A percentile compares a stretch with the other conserved stretches of the same genome.
phyloP scores from a whole-genome alignment of 306 rosid genomes.

The Mimosa bimucronata region DNA sequence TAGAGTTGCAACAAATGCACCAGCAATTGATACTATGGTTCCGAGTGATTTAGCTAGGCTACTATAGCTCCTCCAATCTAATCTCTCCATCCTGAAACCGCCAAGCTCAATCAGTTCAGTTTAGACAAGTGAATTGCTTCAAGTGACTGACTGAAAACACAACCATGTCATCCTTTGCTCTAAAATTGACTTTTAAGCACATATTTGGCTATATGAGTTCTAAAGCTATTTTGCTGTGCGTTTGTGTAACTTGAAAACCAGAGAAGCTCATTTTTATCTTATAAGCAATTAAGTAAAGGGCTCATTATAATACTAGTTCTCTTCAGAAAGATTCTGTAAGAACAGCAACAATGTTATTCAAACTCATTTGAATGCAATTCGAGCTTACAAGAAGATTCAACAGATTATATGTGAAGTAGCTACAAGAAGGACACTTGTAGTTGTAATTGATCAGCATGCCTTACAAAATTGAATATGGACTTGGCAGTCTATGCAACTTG shows the following conservation, averaged over 20 bases:
- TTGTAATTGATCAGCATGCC: not conserved
- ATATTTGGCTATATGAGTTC: not conserved
- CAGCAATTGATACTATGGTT: slow-evolving; percentile 68
- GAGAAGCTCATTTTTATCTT: not conserved
- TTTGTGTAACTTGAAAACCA: not conserved
- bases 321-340: not conserved
- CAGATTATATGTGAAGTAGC: not conserved
- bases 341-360: not conserved
- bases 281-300: not conserved
- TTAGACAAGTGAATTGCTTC: slow-evolving; percentile 5
- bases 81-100: slow-evolving; percentile 72
- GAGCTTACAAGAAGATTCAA: not conserved
- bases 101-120: slow-evolving; percentile 31
- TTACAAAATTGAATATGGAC: not conserved
- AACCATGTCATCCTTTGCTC: slow-evolving; percentile 12
- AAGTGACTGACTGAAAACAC: slow-evolving; percentile 17
- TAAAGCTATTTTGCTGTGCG: not conserved
- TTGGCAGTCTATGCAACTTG: slow-evolving; percentile 4
- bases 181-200: slow-evolving; percentile 8
- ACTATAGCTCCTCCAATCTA: slow-evolving; percentile 61
- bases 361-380: not conserved
- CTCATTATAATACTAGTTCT: not conserved
- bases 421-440: not conserved
- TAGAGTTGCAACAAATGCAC: slow-evolving; percentile 79
- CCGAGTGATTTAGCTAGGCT: slow-evolving; percentile 71